Conservation (phyloP, 2,329 filamentous ascomycete species). For the Myriosclerotinia duriaeana region DNA sequence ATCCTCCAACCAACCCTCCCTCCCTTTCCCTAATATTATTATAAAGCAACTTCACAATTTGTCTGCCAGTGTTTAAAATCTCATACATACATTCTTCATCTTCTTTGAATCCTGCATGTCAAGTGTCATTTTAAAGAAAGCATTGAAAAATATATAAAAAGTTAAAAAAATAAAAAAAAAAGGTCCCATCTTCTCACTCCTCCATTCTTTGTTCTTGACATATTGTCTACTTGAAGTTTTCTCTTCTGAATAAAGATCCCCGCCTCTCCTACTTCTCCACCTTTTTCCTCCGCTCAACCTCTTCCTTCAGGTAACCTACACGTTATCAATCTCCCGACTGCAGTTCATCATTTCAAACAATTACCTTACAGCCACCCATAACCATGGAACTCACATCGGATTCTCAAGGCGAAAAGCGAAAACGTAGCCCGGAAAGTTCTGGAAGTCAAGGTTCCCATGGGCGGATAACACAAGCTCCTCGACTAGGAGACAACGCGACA, state of each 20-base stretch:
- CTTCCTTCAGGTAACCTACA: background rate
- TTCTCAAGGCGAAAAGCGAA: slow-evolving; percentile 31
- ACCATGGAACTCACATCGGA: background rate
- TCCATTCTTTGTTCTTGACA: background rate
- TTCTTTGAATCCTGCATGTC: background rate
- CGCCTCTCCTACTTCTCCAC: slow-evolving; percentile 19
- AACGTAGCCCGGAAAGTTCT: slow-evolving; percentile 33
- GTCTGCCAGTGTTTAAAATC: background rate
- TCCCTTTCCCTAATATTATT: background rate
- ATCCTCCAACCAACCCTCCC: background rate
- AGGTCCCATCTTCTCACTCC: too few relatives aligned
- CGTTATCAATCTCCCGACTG: background rate
- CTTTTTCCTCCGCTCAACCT: slow-evolving; percentile 3
- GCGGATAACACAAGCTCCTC: slow-evolving; percentile 34
- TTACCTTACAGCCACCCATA: background rate
- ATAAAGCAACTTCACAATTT: too few relatives aligned
- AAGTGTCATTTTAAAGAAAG: too few relatives aligned
- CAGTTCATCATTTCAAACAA: background rate
- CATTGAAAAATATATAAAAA: too few relatives aligned
- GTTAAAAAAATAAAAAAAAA: too few relatives aligned
- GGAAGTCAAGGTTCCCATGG: slow-evolving; percentile 31
- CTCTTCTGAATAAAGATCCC: background rate
- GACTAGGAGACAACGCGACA: slow-evolving; percentile 18
- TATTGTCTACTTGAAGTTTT: background rate
- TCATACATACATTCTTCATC: background rate